Evolutionary conservation across 768 basidiomycete genomes (phyloP).

Genomic region (Amyloporia xantha): DNA sequence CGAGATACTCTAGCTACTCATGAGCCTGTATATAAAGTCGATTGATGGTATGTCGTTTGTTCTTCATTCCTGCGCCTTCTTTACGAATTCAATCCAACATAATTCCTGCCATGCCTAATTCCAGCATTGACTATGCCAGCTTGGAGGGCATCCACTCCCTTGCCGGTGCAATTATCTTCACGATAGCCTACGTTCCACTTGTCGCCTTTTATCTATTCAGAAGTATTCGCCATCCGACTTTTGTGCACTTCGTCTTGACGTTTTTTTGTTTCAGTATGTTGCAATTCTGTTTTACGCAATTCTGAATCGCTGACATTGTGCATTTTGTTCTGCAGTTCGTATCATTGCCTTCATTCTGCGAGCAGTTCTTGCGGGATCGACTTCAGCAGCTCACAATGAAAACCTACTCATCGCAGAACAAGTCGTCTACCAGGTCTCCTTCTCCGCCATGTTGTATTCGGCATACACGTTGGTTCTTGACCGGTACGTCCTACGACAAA

Average conservation of each 20-base stretch:
- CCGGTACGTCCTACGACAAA: conserved; percentile 16
- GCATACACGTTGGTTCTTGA: conserved; percentile 29
- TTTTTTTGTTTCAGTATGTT: conserved; percentile 26
- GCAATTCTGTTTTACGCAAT: too few species aligned
- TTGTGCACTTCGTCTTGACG: conserved; percentile 22
- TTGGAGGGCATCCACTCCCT: conserved; percentile 24
- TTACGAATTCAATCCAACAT: conserved; percentile 5
- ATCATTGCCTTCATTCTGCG: conserved; percentile 25
- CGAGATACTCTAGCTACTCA: too few species aligned
- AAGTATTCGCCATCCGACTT: conserved; percentile 20
- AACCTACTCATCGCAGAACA: conserved; percentile 22
- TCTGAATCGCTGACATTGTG: not conserved
- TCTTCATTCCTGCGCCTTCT: not conserved
- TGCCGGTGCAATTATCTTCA: conserved; percentile 27
- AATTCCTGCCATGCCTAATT: not conserved
- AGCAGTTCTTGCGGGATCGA: conserved; percentile 22
- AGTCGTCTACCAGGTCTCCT: conserved; percentile 29
- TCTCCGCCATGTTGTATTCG: conserved; percentile 30
- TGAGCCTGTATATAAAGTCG: too few species aligned
- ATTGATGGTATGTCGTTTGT: too few species aligned
- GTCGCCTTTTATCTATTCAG: conserved; percentile 18
- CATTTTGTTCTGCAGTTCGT: conserved; percentile 20
- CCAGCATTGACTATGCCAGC: conserved; percentile 16
- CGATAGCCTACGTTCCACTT: conserved; percentile 24
- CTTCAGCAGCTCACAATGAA: conserved; percentile 17